Evolutionary conservation across 768 basidiomycete genomes (phyloP).

Genomic region (Favolaschia claudopus): DNA sequence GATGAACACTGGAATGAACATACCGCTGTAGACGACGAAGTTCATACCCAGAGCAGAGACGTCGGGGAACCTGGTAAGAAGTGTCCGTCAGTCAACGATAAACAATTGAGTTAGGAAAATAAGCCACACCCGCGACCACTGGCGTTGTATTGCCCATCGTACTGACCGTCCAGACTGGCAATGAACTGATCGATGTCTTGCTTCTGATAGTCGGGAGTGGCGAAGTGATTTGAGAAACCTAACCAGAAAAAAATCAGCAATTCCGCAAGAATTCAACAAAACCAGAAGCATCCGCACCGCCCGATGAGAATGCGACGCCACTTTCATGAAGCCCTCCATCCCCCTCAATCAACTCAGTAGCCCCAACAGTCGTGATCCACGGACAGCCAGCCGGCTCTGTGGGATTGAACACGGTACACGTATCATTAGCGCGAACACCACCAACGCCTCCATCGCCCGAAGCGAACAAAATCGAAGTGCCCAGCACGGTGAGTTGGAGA

Average conservation of each 20-base stretch:
- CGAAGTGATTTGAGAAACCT: slow-evolving; percentile 50
- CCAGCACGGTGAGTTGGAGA: slow-evolving; percentile 54
- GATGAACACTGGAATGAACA: not conserved
- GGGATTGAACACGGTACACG: slow-evolving; percentile 17
- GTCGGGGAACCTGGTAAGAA: slow-evolving; percentile 15
- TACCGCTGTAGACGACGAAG: slow-evolving; percentile 9
- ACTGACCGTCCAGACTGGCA: slow-evolving; percentile 23
- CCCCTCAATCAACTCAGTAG: slow-evolving; percentile 22
- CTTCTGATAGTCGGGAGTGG: slow-evolving; percentile 42
- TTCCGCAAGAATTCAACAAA: not conserved
- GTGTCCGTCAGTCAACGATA: too few relatives aligned
- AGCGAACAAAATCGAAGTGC: slow-evolving; percentile 50
- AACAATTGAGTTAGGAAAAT: not conserved
- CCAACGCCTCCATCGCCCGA: slow-evolving; percentile 58
- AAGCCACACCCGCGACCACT: slow-evolving; percentile 21
- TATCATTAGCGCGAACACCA: slow-evolving; percentile 34
- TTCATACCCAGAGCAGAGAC: slow-evolving; percentile 20
- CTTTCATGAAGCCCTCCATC: slow-evolving; percentile 15
- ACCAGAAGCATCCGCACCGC: not conserved
- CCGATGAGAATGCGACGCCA: slow-evolving; percentile 13
- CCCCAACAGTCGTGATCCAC: slow-evolving; percentile 33
- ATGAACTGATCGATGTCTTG: slow-evolving; percentile 37
- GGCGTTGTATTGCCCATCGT: slow-evolving; percentile 24
- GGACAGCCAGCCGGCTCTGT: slow-evolving; percentile 27
- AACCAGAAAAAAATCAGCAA: slow-evolving; percentile 14